Evolutionary conservation across 2,329 filamentous ascomycete species (phyloP), one percentile per base, ranked within the genome.

Genomic region (Coniochaeta sp.): DNA sequence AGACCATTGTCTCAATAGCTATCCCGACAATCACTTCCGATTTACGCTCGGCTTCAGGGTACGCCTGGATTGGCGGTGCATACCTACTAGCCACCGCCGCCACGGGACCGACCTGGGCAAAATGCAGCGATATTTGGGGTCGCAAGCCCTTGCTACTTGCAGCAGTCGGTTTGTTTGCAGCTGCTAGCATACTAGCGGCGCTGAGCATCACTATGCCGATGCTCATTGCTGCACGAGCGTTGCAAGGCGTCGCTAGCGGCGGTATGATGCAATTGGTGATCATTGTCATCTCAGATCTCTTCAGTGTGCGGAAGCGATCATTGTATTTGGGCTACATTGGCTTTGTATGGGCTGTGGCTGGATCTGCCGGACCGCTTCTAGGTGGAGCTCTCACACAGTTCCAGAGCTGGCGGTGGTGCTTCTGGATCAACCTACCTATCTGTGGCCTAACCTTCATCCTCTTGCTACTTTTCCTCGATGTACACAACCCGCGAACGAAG

Each of bases 21-120:
- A 77, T 88, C 6, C 86, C 86, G 0, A 82, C 82, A 9, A 88
- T 89, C 57, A 76, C 81, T 2, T 69, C 72, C 1, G 77, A 88
- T 26, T 80, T 91, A 36, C 68, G 82, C 55, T 87, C 83, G 28
- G 83, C 81, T 17, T 76, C 83, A 1, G 88, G 87, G 7, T 93
- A 91, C 72, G 85, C 86, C 17, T 93, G 89, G 90, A 88, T 93
- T 62, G 89, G 89, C 1, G 86, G 83, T 28, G 84, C 89, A 0
- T 93, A 89, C 70, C 77, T 91, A 3, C 81, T 93, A 11, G 87
- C 86, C n/a, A 85, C 85, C 67, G 86, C 88, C 0, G 85, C 88
- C 0, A 80, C 80, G 1, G 84, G 82, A 0, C 88, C 89, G 0
- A 81, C 88, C 19, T 92, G 89, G 89, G 88, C 86, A 4, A 83